Conservation (phyloP, 2,329 filamentous ascomycete genomes). For the Colletotrichum cereale region DNA sequence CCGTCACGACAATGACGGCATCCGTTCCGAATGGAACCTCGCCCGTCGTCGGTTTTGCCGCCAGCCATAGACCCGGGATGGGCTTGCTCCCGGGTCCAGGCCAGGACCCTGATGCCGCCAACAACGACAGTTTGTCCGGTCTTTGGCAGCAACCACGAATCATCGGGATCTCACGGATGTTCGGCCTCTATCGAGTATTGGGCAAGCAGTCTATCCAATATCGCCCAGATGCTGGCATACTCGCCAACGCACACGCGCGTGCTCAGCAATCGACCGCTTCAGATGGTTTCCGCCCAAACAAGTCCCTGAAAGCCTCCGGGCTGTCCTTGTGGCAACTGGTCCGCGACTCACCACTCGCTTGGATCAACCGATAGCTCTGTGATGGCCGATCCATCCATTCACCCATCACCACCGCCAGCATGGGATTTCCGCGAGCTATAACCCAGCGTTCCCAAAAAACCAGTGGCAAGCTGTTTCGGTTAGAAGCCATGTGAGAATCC, state of each 20-base stretch:
- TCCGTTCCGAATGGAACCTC: not conserved
- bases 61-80: not conserved
- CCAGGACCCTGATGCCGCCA: conserved; percentile 9
- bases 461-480: not conserved
- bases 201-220: not conserved
- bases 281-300: not conserved
- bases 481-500: conserved; percentile 22
- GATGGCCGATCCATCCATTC: conserved; percentile 1
- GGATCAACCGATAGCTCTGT: not conserved
- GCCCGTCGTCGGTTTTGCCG: conserved; percentile 6
- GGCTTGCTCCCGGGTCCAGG: conserved; percentile 4
- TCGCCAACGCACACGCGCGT: not conserved
- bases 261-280: not conserved
- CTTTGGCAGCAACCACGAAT: not conserved
- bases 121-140: not conserved
- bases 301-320: not conserved
- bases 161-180: not conserved
- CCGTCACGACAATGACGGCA: not conserved
- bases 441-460: not conserved
- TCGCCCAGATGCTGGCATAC: not conserved
- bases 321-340: not conserved
- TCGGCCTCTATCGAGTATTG: not conserved
- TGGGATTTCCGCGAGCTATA: conserved; percentile 1
- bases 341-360: conserved; percentile 16
- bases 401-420: not conserved